Evolutionary conservation across 192 early-diverging fungal species (phyloP), one percentile per base, ranked within the genome.

Genomic region (Coemansia sp.): DNA sequence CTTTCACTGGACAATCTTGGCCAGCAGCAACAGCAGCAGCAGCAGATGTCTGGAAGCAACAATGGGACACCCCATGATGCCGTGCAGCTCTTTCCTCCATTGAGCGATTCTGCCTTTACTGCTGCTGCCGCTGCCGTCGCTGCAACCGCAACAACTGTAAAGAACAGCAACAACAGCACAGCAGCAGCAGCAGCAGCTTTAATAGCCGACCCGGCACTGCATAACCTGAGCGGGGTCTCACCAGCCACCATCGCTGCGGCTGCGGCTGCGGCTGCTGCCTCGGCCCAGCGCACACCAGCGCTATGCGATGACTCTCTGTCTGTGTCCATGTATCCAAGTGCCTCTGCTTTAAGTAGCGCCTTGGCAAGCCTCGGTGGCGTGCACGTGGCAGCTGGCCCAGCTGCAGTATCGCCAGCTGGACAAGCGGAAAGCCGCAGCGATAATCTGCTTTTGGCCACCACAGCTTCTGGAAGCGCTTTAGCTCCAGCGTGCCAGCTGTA

Each of bases 31-130:
- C 33, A 52, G 30, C 55, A 31, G 31, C 18, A 44, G 2, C 63
- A 61, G 43, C 59, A 60, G 50, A 11, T 54, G 10, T 48, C 54
- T n/a, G 38, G 28, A n/a, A 48, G 15, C 12, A 42, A 50, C 50
- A 47, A 50, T 45, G 46, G 46, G 46, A 36, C 59, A 19, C 43
- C 68, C 44, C 60, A 65, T 54, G 70, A 72, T 43, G 39, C 47
- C 33, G 47, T 28, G 20, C 65, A 68, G 30, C 44, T 68, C 41
- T 76, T 69, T 52, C 61, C 72, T 1, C 41, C 72, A 31, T 66
- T 69, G 36, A 69, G 44, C 57, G 72, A 75, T 37, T 53, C 72
- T 13, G 44, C 72, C 0, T 41, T 75, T 13, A 37, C 50, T 31
- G 14, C 65, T 1, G 41, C 50, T 14, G 26, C 49, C 21, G 59